Conservation (phyloP, 1,139 yeast genomes). For the Zhuliangozyma parablackwelliae region DNA sequence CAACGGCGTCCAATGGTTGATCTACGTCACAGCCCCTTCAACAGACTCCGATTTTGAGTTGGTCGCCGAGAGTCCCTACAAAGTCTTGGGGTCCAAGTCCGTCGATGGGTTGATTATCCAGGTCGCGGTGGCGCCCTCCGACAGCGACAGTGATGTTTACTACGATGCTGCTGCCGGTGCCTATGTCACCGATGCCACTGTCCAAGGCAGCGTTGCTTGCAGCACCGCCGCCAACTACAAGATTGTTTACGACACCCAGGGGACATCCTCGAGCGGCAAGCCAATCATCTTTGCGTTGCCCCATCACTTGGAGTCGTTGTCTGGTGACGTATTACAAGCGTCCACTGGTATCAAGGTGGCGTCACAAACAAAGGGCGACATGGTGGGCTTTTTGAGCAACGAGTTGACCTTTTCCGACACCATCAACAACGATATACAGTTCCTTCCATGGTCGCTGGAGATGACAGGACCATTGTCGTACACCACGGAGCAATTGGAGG, state of each 20-base stretch:
- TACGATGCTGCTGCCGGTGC: conserved; percentile 56
- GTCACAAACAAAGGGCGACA: conserved; percentile 64
- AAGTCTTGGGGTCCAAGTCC: conserved; percentile 52
- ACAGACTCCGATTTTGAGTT: conserved; percentile 39
- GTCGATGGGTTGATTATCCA: conserved; percentile 37
- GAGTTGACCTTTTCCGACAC: conserved; percentile 47
- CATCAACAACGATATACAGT: conserved; percentile 46
- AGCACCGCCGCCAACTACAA: conserved; percentile 41
- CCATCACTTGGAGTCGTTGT: conserved; percentile 59
- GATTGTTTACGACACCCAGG: conserved; percentile 50
- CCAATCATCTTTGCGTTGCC: conserved; percentile 67
- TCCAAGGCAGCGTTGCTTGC: conserved; percentile 24
- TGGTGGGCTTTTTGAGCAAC: conserved; percentile 57
- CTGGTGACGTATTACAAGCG: conserved; percentile 25
- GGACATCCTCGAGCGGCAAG: conserved; percentile 47
- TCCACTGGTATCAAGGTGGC: conserved; percentile 48
- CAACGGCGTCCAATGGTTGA: conserved; percentile 39
- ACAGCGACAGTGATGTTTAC: conserved; percentile 27
- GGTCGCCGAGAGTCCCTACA: conserved; percentile 46
- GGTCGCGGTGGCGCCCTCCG: conserved; percentile 40
- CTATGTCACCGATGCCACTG: conserved; percentile 31
- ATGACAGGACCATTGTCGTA: conserved; percentile 34
- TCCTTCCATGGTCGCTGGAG: conserved; percentile 55
- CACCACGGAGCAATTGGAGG: conserved; percentile 46
- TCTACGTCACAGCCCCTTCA: conserved; percentile 38